A percentile compares a stretch with the other conserved stretches of the same genome.
phyloP scores from a whole-genome alignment of 305 asterid species.

The Fraxinus ornus region DNA sequence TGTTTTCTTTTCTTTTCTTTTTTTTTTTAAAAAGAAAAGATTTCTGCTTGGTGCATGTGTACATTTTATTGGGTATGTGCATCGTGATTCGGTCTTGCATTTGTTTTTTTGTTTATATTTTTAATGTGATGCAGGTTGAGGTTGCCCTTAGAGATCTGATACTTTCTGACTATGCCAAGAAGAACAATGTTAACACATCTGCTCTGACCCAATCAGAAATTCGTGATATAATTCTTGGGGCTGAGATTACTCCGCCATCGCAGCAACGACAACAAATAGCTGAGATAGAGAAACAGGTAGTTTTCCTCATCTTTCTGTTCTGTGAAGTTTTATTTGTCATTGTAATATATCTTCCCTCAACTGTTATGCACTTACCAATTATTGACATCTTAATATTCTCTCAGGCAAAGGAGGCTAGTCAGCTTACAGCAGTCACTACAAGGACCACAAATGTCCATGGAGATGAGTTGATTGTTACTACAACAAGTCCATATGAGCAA shows the following conservation, averaged over 20 bases:
- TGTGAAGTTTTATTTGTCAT: background rate
- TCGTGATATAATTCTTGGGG: slow-evolving; percentile 98
- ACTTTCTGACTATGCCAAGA: slow-evolving; percentile 96
- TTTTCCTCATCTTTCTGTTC: background rate
- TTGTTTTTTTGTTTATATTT: slow-evolving; percentile 7
- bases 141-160: slow-evolving; percentile 94
- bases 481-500: slow-evolving; percentile 97
- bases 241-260: slow-evolving; percentile 98
- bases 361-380: background rate
- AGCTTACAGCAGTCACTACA: slow-evolving; percentile 95
- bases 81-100: background rate
- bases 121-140: slow-evolving; percentile 68
- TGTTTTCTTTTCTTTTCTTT: background rate
- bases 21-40: background rate
- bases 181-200: slow-evolving; percentile 97
- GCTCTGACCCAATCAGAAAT: slow-evolving; percentile 95
- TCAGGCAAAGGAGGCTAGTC: slow-evolving; percentile 95
- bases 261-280: slow-evolving; percentile 99
- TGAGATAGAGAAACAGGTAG: slow-evolving; percentile 95
- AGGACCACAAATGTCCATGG: slow-evolving; percentile 95
- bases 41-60: background rate
- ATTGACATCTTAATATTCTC: background rate
- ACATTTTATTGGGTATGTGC: background rate
- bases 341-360: background rate
- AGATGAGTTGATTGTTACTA: slow-evolving; percentile 87